Conservation (phyloP, 805 yeast genomes). For the Wickerhamia fluorescens region DNA sequence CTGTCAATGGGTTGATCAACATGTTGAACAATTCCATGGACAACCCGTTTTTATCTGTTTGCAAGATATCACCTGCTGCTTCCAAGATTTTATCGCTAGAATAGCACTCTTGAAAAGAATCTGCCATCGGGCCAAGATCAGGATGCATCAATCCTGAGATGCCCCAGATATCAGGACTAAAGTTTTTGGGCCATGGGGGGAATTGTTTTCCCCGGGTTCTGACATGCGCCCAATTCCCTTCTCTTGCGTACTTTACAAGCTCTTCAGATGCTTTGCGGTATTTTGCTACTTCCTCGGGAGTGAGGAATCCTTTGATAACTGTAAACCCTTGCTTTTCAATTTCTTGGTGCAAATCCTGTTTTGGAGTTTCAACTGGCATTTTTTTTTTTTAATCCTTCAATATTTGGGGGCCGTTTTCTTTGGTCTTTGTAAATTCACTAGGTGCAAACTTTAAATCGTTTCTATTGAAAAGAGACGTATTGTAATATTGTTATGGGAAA, state of each 20-base stretch:
- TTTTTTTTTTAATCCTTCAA: neutral
- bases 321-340: constrained; percentile 31
- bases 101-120: constrained; percentile 35
- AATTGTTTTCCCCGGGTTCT: constrained; percentile 47
- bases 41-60: constrained; percentile 25
- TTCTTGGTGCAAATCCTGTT: constrained; percentile 22
- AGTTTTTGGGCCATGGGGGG: constrained; percentile 51
- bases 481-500: too few species aligned
- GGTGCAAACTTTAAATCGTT: too few species aligned
- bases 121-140: constrained; percentile 28
- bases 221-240: constrained; percentile 43
- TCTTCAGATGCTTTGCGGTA: constrained; percentile 31
- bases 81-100: constrained; percentile 30
- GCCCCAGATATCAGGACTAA: constrained; percentile 49
- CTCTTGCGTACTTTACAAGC: constrained; percentile 35
- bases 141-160: constrained; percentile 43
- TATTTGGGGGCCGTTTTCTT: too few species aligned
- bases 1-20: constrained; percentile 46
- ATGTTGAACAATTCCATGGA: constrained; percentile 46
- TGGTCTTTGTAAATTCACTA: too few species aligned
- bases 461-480: too few species aligned
- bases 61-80: constrained; percentile 38
- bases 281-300: constrained; percentile 30
- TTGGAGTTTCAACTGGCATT: constrained; percentile 10
- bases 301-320: constrained; percentile 33